Percentiles rank a stretch among this genome's conserved stretches.
These are phyloP conservation scores for Diaporthe ilicicola DNA, from an alignment of 2,329 filamentous ascomycete species.

Conservation along the genomic window DNA sequence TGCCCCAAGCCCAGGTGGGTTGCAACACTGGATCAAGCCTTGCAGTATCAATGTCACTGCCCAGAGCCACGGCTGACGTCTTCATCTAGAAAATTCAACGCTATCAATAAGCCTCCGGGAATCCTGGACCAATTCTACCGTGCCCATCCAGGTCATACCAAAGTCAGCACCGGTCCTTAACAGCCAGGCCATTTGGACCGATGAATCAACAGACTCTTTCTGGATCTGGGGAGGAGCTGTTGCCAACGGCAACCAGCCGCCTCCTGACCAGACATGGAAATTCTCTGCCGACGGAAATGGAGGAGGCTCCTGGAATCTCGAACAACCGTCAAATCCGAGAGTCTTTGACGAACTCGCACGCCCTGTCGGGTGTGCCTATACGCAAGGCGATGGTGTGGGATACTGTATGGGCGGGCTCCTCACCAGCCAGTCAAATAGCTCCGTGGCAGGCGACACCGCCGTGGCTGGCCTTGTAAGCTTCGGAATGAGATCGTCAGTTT, in stretches of 20 bases:
- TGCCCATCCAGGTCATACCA: constrained; percentile 40
- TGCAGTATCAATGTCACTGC: not conserved
- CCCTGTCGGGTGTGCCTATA: constrained; percentile 41
- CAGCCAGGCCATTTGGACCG: constrained; percentile 45
- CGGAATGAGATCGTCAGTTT: constrained; percentile 42
- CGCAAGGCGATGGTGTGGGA: constrained; percentile 39
- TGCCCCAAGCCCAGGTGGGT: constrained; percentile 31
- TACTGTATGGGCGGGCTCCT: constrained; percentile 45
- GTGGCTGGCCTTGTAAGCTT: constrained; percentile 44
- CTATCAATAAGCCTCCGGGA: constrained; percentile 45
- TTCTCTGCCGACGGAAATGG: constrained; percentile 1
- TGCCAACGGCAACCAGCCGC: constrained; percentile 35
- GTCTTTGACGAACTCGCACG: constrained; percentile 48
- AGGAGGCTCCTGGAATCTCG: not conserved
- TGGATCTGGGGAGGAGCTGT: constrained; percentile 47
- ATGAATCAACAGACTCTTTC: constrained; percentile 40
- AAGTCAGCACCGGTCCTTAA: constrained; percentile 43
- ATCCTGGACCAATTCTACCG: constrained; percentile 46
- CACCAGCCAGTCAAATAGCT: constrained; percentile 38
- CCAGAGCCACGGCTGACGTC: not conserved
- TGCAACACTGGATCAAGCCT: not conserved
- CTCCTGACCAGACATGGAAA: constrained; percentile 42
- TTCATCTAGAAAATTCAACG: constrained; percentile 42
- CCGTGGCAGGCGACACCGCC: constrained; percentile 35
- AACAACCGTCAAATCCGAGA: constrained; percentile 37